A percentile compares a stretch with the other conserved stretches of the same genome.
Conservation (phyloP, 2,329 filamentous ascomycete genomes). For the Dactylellina cionopaga region DNA sequence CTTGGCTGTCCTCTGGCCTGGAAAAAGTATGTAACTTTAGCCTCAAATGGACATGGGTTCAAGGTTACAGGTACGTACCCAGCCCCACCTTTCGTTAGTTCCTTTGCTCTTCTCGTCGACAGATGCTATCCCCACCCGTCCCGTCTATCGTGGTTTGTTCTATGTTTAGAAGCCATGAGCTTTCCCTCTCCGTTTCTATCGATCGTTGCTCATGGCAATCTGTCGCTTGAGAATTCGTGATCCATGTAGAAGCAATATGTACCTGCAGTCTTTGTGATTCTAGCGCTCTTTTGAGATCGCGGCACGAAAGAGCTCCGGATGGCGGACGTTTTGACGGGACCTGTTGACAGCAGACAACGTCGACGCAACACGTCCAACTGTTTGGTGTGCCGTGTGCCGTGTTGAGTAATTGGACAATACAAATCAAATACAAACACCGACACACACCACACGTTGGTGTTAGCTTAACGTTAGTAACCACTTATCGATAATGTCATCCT, state of each 20-base stretch:
- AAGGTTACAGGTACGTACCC: conserved; percentile 1
- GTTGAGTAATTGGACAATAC: conserved; percentile 13
- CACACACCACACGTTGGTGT: too few relatives aligned
- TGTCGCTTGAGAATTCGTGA: conserved; percentile 2
- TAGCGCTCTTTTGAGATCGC: conserved; percentile 14
- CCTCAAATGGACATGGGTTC: conserved; percentile 26
- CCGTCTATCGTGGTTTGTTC: conserved; percentile 14
- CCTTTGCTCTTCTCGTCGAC: not conserved
- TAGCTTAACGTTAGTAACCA: too few relatives aligned
- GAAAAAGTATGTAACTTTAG: conserved; percentile 32
- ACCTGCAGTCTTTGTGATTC: conserved; percentile 40
- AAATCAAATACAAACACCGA: not conserved
- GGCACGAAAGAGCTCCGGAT: not conserved
- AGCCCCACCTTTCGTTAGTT: not conserved
- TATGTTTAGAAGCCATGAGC: conserved; percentile 40
- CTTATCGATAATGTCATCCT: conserved; percentile 5
- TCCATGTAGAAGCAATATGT: conserved; percentile 19
- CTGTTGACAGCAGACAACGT: not conserved
- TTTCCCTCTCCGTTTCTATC: conserved; percentile 7
- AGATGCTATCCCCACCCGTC: conserved; percentile 6
- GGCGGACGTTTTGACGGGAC: not conserved
- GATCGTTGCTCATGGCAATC: not conserved
- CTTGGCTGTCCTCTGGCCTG: not conserved
- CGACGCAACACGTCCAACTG: not conserved
- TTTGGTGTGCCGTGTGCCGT: conserved; percentile 21